Evolutionary conservation across 2,329 filamentous ascomycete species (phyloP), one percentile per base, ranked within the genome.

Genomic region (Xylaria sp.): DNA sequence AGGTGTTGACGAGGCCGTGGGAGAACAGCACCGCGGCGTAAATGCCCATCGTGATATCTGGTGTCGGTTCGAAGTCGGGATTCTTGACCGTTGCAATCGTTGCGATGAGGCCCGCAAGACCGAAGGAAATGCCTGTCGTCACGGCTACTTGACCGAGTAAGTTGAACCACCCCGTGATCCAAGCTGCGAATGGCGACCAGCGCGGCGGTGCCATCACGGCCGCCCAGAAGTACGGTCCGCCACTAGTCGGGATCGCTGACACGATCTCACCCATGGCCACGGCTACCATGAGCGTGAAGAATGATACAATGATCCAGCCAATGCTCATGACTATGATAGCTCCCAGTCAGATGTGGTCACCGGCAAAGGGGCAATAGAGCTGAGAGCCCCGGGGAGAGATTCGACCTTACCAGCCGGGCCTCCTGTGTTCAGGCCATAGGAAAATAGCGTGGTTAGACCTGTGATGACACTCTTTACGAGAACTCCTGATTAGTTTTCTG

Each of bases 161-260:
- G 61, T 77, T 77, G 64, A 73, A 76, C 75, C 75, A 77, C 19
- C 75, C 75, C 0, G 75, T 77, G 34, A 76, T 61, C 74, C 74
- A 76, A 7, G 74, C 74, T 0, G 72, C 70, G 49, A 76, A 74
- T 3, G 74, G 66, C 1, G 73, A 75, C 70, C 70, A 74, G 2
- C 66, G 66, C 4, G 75, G 72, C 1, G 81, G 81, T 2, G 83
- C 80, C 37, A 85, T 75, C 63, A 84, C 77, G 1, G 82, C 82
- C 1, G 81, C 76, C 83, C 83, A 85, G 69, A 83, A 85, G 67
- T 86, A 85, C 1, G 82, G 82, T 0, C 83, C 83, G 46, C 82
- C 83, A 51, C 76, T 78, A 1, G 81, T 84, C 0, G 83, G 83
- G 60, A 84, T 82, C 0, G 83, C 82, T 4, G 79, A 82, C 5